phyloP scores from a whole-genome alignment of 2,329 filamentous ascomycete genomes.

The Epichloe gansuensis region DNA sequence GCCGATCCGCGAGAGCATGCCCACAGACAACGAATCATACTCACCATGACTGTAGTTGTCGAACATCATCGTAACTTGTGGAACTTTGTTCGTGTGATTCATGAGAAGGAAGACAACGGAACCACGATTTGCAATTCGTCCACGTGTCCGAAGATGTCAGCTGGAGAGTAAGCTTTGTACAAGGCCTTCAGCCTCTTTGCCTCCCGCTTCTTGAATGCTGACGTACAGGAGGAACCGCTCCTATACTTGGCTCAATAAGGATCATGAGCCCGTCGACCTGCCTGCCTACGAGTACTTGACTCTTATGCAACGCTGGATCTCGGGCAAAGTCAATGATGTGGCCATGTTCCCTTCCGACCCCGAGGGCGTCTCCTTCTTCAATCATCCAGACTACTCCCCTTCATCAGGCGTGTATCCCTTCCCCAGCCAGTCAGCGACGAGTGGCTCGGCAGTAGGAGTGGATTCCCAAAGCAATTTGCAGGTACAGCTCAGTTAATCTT shows the following conservation, averaged over 20 bases:
- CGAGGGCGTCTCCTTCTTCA: constrained; percentile 47
- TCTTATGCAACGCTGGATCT: constrained; percentile 88
- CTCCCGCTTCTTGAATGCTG: background rate
- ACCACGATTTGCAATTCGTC: constrained; percentile 70
- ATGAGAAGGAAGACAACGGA: constrained; percentile 71
- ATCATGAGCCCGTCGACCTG: constrained; percentile 68
- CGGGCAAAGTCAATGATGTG: constrained; percentile 77
- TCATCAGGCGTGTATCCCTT: constrained; percentile 34
- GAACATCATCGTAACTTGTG: constrained; percentile 85
- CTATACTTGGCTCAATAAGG: constrained; percentile 79
- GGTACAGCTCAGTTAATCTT: constrained; percentile 81
- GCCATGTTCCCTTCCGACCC: constrained; percentile 77
- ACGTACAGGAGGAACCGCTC: constrained; percentile 59
- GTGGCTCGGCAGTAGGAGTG: constrained; percentile 79
- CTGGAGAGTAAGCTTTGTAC: constrained; percentile 51
- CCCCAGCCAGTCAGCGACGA: constrained; percentile 40
- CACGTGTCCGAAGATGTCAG: constrained; percentile 84
- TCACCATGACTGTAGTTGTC: constrained; percentile 47
- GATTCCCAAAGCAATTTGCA: constrained; percentile 76
- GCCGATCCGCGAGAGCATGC: background rate
- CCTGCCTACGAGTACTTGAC: constrained; percentile 83
- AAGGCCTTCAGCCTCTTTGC: background rate
- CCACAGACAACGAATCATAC: background rate
- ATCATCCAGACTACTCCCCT: constrained; percentile 38
- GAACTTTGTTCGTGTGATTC: constrained; percentile 79